Percentiles rank a stretch among this genome's conserved stretches.
Evolutionary conservation across 1,284 basidiomycete species (phyloP).

Genomic region (Naganishia cerealis): DNA sequence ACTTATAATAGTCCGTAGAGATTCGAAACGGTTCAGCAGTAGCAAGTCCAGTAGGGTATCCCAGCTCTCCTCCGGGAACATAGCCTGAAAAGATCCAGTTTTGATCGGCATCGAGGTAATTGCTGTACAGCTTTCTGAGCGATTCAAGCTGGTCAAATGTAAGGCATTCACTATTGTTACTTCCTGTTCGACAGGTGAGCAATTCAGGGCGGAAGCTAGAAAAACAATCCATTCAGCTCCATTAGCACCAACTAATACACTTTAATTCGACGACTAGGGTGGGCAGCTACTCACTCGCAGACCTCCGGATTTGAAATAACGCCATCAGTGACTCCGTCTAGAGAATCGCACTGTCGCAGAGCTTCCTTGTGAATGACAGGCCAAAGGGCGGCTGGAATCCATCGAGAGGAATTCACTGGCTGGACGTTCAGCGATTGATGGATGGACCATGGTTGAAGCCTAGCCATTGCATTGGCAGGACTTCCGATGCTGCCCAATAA

Average conservation of each 20-base stretch:
- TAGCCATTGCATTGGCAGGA: constrained; percentile 20
- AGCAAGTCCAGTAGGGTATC: constrained; percentile 19
- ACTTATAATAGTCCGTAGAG: constrained; percentile 27
- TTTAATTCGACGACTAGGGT: background rate
- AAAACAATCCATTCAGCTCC: background rate
- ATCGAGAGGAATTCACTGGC: constrained; percentile 27
- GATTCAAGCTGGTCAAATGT: constrained; percentile 21
- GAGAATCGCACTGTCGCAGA: constrained; percentile 21
- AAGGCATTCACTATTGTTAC: constrained; percentile 23
- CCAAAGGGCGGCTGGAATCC: constrained; percentile 20
- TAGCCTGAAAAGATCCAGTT: constrained; percentile 29
- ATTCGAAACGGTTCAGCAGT: constrained; percentile 23
- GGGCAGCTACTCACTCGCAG: constrained; percentile 38
- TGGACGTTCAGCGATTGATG: constrained; percentile 24
- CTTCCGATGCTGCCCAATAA: constrained; percentile 12
- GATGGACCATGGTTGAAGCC: constrained; percentile 15
- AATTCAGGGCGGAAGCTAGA: constrained; percentile 45
- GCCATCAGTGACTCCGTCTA: constrained; percentile 40
- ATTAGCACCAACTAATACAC: background rate
- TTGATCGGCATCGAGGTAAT: constrained; percentile 23
- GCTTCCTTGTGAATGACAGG: constrained; percentile 20
- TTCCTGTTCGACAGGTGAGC: constrained; percentile 43
- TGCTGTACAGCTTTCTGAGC: constrained; percentile 24
- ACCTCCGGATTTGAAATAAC: constrained; percentile 50
- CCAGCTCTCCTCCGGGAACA: constrained; percentile 21